phyloP scores from a whole-genome alignment of 2,329 filamentous ascomycete species.

The Domatiomyces catenatus region DNA sequence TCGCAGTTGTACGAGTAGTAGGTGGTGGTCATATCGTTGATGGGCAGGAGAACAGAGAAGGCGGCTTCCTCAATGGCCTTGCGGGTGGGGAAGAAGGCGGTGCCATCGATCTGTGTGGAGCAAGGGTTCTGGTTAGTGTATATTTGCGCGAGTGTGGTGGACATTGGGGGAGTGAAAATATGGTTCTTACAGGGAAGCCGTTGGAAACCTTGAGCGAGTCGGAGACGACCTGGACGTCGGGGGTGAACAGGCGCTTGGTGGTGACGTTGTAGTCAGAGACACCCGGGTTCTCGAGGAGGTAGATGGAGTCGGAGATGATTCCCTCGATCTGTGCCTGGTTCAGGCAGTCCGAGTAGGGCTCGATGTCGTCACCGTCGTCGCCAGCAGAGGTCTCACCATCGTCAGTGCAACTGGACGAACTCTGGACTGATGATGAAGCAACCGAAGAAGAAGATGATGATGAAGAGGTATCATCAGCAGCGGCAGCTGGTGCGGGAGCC shows the following conservation, averaged over 20 bases:
- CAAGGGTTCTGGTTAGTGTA: background rate
- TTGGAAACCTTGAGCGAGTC: background rate
- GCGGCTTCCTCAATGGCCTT: background rate
- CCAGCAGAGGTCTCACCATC: background rate
- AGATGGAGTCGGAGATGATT: background rate
- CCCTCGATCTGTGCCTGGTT: background rate
- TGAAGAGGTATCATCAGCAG: slow-evolving; percentile 8
- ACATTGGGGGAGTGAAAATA: no score
- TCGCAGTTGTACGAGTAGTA: background rate
- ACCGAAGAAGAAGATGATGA: slow-evolving; percentile 6
- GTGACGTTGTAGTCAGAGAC: background rate
- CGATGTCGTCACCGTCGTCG: background rate
- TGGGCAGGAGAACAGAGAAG: background rate
- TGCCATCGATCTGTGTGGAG: background rate
- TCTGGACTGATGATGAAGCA: background rate
- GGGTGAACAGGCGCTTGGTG: background rate
- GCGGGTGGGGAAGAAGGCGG: background rate
- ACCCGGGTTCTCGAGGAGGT: background rate
- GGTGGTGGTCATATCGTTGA: background rate
- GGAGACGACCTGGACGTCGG: background rate
- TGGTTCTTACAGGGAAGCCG: background rate
- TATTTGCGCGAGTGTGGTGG: no score
- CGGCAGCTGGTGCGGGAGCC: slow-evolving; percentile 31
- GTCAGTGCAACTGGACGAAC: background rate
- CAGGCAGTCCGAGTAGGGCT: background rate